Evolutionary conservation across 257 asterid species (phyloP).

Genomic region (Voacanga thouarsii): DNA sequence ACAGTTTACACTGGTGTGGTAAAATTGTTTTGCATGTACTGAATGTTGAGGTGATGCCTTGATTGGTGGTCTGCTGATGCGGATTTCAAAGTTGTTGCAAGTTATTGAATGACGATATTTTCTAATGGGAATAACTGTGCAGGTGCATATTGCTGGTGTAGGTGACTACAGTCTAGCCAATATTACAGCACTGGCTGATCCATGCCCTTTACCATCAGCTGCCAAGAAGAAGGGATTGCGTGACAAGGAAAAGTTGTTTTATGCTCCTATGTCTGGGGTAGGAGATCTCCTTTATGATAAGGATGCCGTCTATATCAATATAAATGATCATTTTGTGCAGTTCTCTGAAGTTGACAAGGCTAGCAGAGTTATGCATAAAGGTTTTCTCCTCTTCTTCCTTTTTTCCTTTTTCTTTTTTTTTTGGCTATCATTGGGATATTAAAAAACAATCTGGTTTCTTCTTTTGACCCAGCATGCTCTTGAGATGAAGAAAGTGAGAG

Average conservation of each 20-base stretch:
- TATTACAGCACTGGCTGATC: conserved; percentile 69
- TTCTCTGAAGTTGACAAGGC: conserved; percentile 63
- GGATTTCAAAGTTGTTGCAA: background rate
- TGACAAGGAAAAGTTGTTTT: conserved; percentile 92
- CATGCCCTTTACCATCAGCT: conserved; percentile 95
- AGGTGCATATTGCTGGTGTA: conserved; percentile 99
- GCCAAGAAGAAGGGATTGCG: conserved; percentile 97
- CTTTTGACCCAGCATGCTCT: background rate
- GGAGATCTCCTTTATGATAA: conserved; percentile 97
- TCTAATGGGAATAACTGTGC: conserved; percentile 9
- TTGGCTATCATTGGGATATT: background rate
- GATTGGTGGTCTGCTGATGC: background rate
- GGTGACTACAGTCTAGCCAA: conserved; percentile 79
- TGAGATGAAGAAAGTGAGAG: too few relatives aligned
- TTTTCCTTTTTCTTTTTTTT: background rate
- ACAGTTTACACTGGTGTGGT: background rate
- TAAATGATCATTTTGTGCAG: conserved; percentile 88
- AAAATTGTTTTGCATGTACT: background rate
- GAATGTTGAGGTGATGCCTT: background rate
- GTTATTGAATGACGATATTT: too few relatives aligned
- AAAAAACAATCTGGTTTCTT: background rate
- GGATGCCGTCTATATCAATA: conserved; percentile 94
- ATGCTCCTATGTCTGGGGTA: conserved; percentile 98
- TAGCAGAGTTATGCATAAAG: conserved; percentile 40
- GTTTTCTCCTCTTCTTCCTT: conserved; percentile 29